Evolutionary conservation across 2,329 filamentous ascomycete genomes (phyloP), one percentile per base, ranked within the genome.

Genomic region (Bipolaris gigantea): DNA sequence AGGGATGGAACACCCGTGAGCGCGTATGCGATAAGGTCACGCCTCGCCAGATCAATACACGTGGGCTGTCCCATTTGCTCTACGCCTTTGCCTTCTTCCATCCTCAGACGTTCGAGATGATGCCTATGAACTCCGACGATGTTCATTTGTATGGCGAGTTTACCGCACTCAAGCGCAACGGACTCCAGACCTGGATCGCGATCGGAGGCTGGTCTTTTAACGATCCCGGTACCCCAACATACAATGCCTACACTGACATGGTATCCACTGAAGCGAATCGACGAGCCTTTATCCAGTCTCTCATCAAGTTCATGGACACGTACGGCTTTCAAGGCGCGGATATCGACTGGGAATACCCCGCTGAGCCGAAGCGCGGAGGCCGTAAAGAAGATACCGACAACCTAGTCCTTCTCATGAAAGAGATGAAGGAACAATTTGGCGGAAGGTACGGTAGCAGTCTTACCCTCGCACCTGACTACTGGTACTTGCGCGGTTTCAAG

Each of bases 321-420:
- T 78, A 79, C 50, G 73, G 69, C 11, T 79, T 81, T 46, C 75
- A 81, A 27, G 65, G 64, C 5, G 68, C 77, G 1, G 78, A 81
- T 50, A 52, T 81, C 18, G 77, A 81, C 56, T 81, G 77, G 79
- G 76, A 77, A 1, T 63, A 70, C 5, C 70, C 69, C 8, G 63
- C 40, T 15, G 62, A 58, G 10, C 34, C 53, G 15, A 76, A 80
- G 19, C 64, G 76, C 2, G 61, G 62, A 10, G 79, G 79, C 1
- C 52, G 43, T 0, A 38, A 62, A 1, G 70, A 63, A 4, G 78
- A 81, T 40, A 52, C 55, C 1, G 50, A 59, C 1, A 72, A 72
- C 44, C 61, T 56, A 16, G 60, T 64, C 2, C 15, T 45, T 1
- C 53, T 71, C 4, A 42, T 69, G 13, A 55, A 63, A 40, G 61